phyloP scores from a whole-genome alignment of 495 filamentous ascomycete species.

The Lepraria neglecta region DNA sequence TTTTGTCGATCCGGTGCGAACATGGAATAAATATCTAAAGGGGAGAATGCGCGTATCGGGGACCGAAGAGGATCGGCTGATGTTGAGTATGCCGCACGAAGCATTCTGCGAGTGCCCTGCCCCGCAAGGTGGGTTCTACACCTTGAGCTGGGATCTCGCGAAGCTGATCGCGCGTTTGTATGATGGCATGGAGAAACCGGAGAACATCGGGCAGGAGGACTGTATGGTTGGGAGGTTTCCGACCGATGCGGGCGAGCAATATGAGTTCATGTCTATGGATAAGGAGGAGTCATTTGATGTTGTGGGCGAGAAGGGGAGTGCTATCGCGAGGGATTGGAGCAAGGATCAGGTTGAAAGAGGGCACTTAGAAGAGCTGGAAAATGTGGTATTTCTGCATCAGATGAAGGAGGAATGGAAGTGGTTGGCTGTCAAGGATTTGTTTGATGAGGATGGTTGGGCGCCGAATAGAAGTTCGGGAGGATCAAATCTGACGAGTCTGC shows the following conservation, averaged over 20 bases:
- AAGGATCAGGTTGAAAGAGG: neutral
- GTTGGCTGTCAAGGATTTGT: slow-evolving; percentile 4
- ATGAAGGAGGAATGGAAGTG: slow-evolving; percentile 13
- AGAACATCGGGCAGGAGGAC: slow-evolving; percentile 10
- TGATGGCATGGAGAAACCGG: neutral
- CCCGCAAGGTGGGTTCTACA: slow-evolving; percentile 10
- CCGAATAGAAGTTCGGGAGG: neutral
- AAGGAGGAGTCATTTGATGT: slow-evolving; percentile 6
- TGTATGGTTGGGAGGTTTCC: slow-evolving; percentile 3
- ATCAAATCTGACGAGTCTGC: neutral
- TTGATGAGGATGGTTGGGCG: slow-evolving; percentile 5
- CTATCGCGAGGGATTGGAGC: slow-evolving; percentile 9
- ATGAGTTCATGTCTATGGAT: slow-evolving; percentile 9
- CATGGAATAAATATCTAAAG: slow-evolving; percentile 6
- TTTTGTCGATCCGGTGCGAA: slow-evolving; percentile 4
- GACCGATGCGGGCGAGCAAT: slow-evolving; percentile 4
- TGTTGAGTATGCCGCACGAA: slow-evolving; percentile 10
- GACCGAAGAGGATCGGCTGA: neutral
- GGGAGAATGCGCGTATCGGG: neutral
- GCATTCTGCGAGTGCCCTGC: neutral
- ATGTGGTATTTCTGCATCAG: slow-evolving; percentile 6
- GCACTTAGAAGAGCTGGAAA: neutral
- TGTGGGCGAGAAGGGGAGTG: neutral
- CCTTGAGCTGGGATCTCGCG: slow-evolving; percentile 7
- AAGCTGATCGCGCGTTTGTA: slow-evolving; percentile 3